Conservation (phyloP, 1,284 basidiomycete genomes). For the Schizophyllum commune region DNA sequence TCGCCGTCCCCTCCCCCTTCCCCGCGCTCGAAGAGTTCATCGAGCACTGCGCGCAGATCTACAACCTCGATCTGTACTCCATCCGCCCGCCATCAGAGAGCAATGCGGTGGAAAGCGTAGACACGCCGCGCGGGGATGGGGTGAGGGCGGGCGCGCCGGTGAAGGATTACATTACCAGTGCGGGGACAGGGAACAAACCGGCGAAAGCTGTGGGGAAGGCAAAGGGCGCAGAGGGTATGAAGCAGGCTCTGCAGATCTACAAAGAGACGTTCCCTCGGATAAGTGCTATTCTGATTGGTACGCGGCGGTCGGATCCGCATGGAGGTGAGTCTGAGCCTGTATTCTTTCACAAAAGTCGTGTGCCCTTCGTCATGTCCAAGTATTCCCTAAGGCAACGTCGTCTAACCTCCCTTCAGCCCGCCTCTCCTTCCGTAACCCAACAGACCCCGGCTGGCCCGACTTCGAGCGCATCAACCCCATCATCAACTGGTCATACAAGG, state of each 20-base stretch:
- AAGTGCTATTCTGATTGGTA: constrained; percentile 84
- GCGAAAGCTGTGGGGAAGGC: constrained; percentile 35
- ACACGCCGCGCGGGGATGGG: constrained; percentile 21
- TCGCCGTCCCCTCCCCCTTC: constrained; percentile 34
- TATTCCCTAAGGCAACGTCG: neutral
- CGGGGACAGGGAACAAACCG: constrained; percentile 3
- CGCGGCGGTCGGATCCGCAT: constrained; percentile 84
- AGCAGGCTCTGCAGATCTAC: constrained; percentile 71
- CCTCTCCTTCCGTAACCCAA: constrained; percentile 67
- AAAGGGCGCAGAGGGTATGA: constrained; percentile 76
- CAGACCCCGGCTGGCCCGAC: constrained; percentile 83
- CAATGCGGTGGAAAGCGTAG: constrained; percentile 37
- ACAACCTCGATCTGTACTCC: constrained; percentile 74
- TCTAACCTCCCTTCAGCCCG: constrained; percentile 34
- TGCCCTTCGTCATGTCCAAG: neutral
- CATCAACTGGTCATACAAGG: constrained; percentile 87
- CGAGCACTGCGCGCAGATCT: constrained; percentile 50
- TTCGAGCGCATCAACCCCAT: constrained; percentile 94
- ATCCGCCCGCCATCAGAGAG: constrained; percentile 30
- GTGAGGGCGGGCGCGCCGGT: neutral
- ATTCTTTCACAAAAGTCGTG: neutral
- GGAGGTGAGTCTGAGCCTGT: constrained; percentile 55
- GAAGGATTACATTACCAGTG: neutral
- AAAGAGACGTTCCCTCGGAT: constrained; percentile 58
- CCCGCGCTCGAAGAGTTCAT: constrained; percentile 83